Evolutionary conservation across 139 green algal genomes (phyloP), one percentile per base, ranked within the genome.

Genomic region (Monoraphidium neglectum): DNA sequence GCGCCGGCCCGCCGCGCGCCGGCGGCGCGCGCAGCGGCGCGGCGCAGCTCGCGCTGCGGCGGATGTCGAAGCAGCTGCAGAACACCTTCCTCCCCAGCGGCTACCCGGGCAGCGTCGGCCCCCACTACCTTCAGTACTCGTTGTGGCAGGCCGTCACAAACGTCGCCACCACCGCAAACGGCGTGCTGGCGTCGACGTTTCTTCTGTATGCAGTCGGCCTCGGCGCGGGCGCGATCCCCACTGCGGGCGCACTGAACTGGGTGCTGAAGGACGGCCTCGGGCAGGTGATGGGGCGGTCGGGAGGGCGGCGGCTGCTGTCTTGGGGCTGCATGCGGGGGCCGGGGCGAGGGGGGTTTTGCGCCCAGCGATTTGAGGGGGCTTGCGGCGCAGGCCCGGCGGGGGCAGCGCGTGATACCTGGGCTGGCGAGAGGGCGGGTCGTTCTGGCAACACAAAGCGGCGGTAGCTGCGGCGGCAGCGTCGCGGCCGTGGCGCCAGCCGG

Each of bases 151-250:
- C 60, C n/a, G 65, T 87, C 30, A 86, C 84, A 15, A 90, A 90
- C 68, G 70, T 90, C 28, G 78, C 80, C 8, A 77, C 87, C 8
- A 84, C 83, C 10, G 81, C 86, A 33, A 90, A 88, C 62, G 78
- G 81, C 78, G 88, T 93, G 62, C 77, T 95, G 38, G 86, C 89
- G 6, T 90, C 81, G 70, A 92, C 89, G n/a, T 95, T 95, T 69
- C 80, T 95, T 72, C 84, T 95, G n/a, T 95, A 95, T 74, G 75
- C 83, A 0, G 88, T 94, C 6, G 90, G 90, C 0, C 76, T 95
- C 36, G 89, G 90, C 0, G 86, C 83, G 4, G 89, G 86, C 0
- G 84, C 87, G 35, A 90, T 95, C 16, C 86, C 90, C 38, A 89
- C 85, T 24, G 90, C 90, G 3, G 89, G 90, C 0, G 90, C 90